Evolutionary conservation across 495 filamentous ascomycete species (phyloP), one percentile per base, ranked within the genome.

Genomic region (Trichodelitschia bisporula): DNA sequence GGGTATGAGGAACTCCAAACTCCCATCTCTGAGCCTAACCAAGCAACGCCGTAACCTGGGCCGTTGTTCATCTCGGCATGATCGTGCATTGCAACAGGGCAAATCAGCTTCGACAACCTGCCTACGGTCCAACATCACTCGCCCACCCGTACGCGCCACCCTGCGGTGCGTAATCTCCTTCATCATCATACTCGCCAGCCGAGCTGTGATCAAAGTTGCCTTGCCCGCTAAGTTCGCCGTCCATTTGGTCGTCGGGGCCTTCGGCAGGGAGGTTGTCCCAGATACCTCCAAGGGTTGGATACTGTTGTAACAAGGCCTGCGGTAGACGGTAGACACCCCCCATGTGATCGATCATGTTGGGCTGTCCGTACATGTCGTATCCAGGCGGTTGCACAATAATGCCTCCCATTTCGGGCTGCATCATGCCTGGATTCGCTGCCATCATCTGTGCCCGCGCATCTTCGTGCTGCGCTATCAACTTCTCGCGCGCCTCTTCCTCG

Each of bases 151-250:
- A n/a, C n/a, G n/a, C n/a, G n/a, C n/a, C n/a, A n/a, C n/a, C n/a
- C n/a, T n/a, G n/a, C n/a, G n/a, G n/a, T n/a, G n/a, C n/a, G n/a
- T n/a, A n/a, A n/a, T n/a, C n/a, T n/a, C n/a, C 69, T 8, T 70
- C 66, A 2, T 53, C 58, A 19, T 68, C 66, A 31, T 68, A 40
- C 32, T 57, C 59, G 12, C 53, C 55, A 29, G 69, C 70, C 33
- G 77, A 80, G 33, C 77, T 82, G 0, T 77, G 79, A 44, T 95
- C 86, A 40, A 86, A 93, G 42, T 77, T 86, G 41, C 73, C 82
- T 23, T 77, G 62, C 0, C 79, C 76, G 32, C 72, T 77, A 13
- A 80, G 61, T 26, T 84, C 80, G 29, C 59, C 59, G 36, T 36
- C 49, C 6, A 29, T 6, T 8, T 29, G 6, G 27, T 29, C 39